Evolutionary conservation across 768 basidiomycete species (phyloP).

Genomic region (Hortiboletus flavorubellus): DNA sequence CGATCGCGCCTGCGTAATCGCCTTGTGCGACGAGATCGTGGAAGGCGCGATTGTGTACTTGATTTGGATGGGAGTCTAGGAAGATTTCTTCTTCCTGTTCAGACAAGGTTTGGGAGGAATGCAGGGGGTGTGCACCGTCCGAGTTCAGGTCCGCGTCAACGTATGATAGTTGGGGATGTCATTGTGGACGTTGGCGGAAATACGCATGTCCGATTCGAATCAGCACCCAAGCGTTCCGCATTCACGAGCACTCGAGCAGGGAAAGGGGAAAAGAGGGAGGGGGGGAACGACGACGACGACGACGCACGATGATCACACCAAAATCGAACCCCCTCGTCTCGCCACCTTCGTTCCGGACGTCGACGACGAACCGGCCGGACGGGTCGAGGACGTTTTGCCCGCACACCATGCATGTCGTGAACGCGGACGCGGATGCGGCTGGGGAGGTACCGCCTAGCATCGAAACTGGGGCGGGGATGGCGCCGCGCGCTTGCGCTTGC

Average conservation of each 20-base stretch:
- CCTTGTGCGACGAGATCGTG: constrained; percentile 24
- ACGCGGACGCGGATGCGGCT: not conserved
- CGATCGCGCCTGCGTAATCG: constrained; percentile 16
- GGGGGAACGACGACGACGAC: too few species aligned
- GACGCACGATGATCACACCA: constrained; percentile 25
- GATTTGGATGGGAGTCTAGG: constrained; percentile 16
- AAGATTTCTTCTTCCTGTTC: constrained; percentile 24
- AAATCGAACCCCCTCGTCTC: constrained; percentile 26
- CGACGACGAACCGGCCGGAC: constrained; percentile 21
- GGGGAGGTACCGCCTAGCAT: not conserved
- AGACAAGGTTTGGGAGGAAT: too few species aligned
- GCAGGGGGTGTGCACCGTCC: not conserved
- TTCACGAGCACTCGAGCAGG: not conserved
- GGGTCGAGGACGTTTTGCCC: constrained; percentile 14
- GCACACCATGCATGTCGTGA: constrained; percentile 17
- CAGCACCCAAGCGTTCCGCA: not conserved
- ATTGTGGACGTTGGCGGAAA: too few species aligned
- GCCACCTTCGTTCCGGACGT: constrained; percentile 27
- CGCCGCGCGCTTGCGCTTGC: not conserved
- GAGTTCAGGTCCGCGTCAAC: not conserved
- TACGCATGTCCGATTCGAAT: not conserved
- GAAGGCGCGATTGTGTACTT: constrained; percentile 21
- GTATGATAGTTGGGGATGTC: not conserved
- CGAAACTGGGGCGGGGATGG: not conserved
- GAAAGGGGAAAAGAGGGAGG: not conserved